Base-by-base conservation (phyloP, 805 yeast species). In the Candida odintsovae region DNA sequence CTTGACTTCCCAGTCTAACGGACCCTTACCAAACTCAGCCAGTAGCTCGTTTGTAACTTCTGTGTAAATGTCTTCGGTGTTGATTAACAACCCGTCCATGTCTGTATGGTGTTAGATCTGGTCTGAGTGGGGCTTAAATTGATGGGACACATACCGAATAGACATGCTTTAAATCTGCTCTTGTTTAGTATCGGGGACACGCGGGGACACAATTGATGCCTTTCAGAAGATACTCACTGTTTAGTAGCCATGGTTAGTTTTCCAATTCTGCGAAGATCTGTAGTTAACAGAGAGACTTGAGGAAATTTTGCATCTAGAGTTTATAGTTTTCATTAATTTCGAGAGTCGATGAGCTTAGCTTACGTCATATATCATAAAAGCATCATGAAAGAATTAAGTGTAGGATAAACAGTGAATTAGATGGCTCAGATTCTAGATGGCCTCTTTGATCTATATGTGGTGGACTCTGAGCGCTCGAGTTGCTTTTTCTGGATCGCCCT, bases 61-160 rank as follows among this genome's bases (percentile, higher is more conserved):
- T 1, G 99, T 92, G 65, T 94, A 94, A 46, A 90, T 73, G 53
- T 87, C 95, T 66, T 94, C 99, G 4, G 97, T 86, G 68, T 90
- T 88, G 61, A 94, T 77, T 51, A 94, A 72, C 21, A 95, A 77
- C 1, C 99, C 99, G 63, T 94, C 99, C 98, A 94, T 87, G 72
- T 88, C 96, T 58, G 21, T 23, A 4, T 18, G 3, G 31, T 15
- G 31, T 28, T 28, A 28, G 31, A 28, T 28, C 31, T 28, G 4
- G n/a, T 3, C n/a, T 13, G 12, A 4, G 20, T n/a, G 20, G 12
- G 25, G 18, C 1, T n/a, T 35, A 3, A n/a, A n/a, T 11, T 16
- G 21, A 6, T 8, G 23, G 16, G 26, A 25, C 3, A 75, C 80
- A 44, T 73, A 72, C 84, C 88, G 61, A 83, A 83, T 50, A 83